Conservation (phyloP, 768 basidiomycete genomes). For the Dioszegia crocea region DNA sequence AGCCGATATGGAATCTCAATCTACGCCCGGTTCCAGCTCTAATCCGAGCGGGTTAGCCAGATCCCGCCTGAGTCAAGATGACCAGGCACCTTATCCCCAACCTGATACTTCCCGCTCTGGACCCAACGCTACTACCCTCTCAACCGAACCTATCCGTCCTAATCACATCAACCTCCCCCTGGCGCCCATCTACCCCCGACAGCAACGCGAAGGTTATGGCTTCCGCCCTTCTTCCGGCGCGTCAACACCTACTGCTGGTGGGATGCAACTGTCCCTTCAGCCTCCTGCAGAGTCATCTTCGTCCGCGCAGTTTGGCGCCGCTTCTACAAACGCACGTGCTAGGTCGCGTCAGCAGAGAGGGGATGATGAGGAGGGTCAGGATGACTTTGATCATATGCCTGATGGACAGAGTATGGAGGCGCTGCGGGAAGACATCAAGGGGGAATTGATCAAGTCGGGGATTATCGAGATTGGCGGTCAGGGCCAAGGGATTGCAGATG, state of each 20-base stretch:
- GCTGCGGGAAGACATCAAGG: slow-evolving; percentile 28
- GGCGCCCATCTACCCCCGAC: slow-evolving; percentile 22
- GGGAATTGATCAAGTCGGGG: slow-evolving; percentile 23
- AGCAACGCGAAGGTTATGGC: slow-evolving; percentile 68
- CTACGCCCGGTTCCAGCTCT: no score
- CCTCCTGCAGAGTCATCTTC: neutral
- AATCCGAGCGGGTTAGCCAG: neutral
- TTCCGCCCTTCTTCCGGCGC: slow-evolving; percentile 68
- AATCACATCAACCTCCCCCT: slow-evolving; percentile 9
- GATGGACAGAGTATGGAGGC: slow-evolving; percentile 31
- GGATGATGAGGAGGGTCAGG: slow-evolving; percentile 7
- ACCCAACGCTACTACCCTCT: neutral
- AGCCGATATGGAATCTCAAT: neutral
- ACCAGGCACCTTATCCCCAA: neutral
- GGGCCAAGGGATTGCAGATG: slow-evolving; percentile 45
- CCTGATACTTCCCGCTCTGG: neutral
- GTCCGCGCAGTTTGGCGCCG: neutral
- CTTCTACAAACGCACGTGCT: neutral
- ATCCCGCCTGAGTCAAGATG: neutral
- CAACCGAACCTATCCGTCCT: slow-evolving; percentile 2
- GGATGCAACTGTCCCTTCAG: no score
- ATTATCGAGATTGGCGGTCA: slow-evolving; percentile 10
- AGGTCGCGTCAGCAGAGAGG: neutral
- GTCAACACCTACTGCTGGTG: slow-evolving; percentile 57
- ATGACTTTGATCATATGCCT: slow-evolving; percentile 34